These are phyloP conservation scores for Stephanodiscus triporus DNA, from an alignment of 108 stramenopile genomes.

Conservation along the genomic window DNA sequence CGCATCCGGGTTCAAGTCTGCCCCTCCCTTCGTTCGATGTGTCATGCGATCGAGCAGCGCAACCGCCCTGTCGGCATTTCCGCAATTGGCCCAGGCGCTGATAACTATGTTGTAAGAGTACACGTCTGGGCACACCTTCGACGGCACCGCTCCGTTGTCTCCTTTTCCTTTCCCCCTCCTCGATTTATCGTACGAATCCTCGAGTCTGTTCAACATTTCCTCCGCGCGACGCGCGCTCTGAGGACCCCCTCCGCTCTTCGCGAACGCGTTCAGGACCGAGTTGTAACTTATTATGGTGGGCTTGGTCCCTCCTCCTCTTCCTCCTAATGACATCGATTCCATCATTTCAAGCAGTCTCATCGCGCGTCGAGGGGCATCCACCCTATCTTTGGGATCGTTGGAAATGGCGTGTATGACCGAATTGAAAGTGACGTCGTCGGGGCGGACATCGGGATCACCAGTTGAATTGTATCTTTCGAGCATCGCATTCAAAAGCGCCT, in stretches of 20 bases:
- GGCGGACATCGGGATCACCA: slow-evolving; percentile 27
- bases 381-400: slow-evolving; percentile 22
- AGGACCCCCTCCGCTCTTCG: slow-evolving; percentile 25
- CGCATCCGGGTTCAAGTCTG: slow-evolving; percentile 46
- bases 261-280: slow-evolving; percentile 65
- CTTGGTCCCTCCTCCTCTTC: slow-evolving; percentile 1
- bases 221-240: slow-evolving; percentile 35
- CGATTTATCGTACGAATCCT: slow-evolving; percentile 9
- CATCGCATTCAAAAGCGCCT: slow-evolving; percentile 43
- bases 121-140: slow-evolving; percentile 39
- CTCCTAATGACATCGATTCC: slow-evolving; percentile 26
- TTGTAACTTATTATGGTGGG: slow-evolving; percentile 59
- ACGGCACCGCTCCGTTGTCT: slow-evolving; percentile 14
- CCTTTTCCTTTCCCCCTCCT: background rate
- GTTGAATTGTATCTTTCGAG: slow-evolving; percentile 19
- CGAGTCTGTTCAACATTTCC: slow-evolving; percentile 41
- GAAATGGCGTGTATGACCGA: slow-evolving; percentile 55
- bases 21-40: slow-evolving; percentile 13
- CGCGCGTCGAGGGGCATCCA: slow-evolving; percentile 45
- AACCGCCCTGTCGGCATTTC: slow-evolving; percentile 40
- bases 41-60: slow-evolving; percentile 49
- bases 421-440: slow-evolving; percentile 53
- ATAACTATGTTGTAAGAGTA: slow-evolving; percentile 58
- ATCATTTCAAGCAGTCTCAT: slow-evolving; percentile 53
- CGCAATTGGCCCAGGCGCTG: slow-evolving; percentile 43